Base-by-base conservation (phyloP, 345 rosid genomes). In the Ceriops decandra region DNA sequence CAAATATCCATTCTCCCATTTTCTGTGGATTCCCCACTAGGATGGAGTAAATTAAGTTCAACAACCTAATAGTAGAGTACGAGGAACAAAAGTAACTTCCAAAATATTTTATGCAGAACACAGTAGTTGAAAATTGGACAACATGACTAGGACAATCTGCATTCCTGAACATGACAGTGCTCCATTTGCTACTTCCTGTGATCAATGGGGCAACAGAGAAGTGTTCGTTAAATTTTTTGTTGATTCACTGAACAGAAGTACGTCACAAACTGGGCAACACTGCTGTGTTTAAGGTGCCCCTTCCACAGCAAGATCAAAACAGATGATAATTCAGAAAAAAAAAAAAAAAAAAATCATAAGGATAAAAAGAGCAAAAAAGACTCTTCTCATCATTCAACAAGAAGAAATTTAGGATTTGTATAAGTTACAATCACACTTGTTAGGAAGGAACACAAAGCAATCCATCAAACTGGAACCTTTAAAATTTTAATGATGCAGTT, bases 181-280 rank as follows among this genome's bases (percentile, higher is more conserved):
- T 72, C 72, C 77, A 74, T 32, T 63, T 62, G 56, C 72, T 62
- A 30, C 77, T 72, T 30, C 72, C 63, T 21, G 77, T 74, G 51
- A 64, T 68, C 77, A 74, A 68, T 30, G 77, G 62, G 26, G 77
- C 65, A 32, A 74, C 77, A 56, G 58, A 46, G 72, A 74, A 74
- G 53, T 72, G 72, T 56, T 74, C 72, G 52, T 74, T 74, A 72
- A 72, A 74, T 31, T 74, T 74, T 31, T 68, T 74, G 33, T 62
- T 74, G 57, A 74, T 74, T 72, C 77, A 68, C 68, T 74, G 57
- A 74, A 74, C 31, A 72, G 77, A 67, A 74, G 68, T 42, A 62
- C 62, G 31, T 68, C 77, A 11, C 77, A 67, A 28, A 74, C 77
- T 74, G 68, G 68, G 68, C 68, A 74, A 35, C 72, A 74, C 57